Evolutionary conservation across 108 stramenopile genomes (phyloP), one percentile per base, ranked within the genome.

Genomic region (Conticribra weissflogii): DNA sequence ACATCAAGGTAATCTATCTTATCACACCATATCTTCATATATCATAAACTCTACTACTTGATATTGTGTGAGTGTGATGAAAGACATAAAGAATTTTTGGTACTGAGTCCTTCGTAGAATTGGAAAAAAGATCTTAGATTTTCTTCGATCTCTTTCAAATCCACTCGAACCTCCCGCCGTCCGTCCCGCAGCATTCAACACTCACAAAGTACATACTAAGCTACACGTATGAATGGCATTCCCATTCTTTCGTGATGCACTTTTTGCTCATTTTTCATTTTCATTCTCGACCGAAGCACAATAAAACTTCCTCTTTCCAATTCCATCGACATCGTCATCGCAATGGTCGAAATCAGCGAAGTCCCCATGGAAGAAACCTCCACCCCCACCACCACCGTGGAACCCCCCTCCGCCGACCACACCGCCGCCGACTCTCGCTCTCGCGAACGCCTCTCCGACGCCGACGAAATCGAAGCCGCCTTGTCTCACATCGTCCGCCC

Each of bases 381-480:
- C 5, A 28, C 49, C 47, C 12, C 64, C 48, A 44, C 61, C 3
- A 19, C 22, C 47, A n/a, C 70, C 45, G 21, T 29, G 50, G 29
- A 12, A 41, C 5, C 46, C 24, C 12, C 17, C 21, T 24, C 25
- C 25, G 41, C 21, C 12, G 3, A 27, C 16, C 53, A 32, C n/a
- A 34, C 3, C 27, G 63, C 33, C 30, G 72, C 63, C 63, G 54
- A 45, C 22, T 52, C 72, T 52, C 81, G 86, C 1, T 88, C 86
- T 2, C 72, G 88, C 71, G 86, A 90, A 66, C 85, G 92, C 28
- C 58, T 86, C 0, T 48, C 80, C 49, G 92, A 93, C 66, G 92
- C 89, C n/a, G 79, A 90, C 52, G 89, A 79, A 62, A 89, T 93
- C 61, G 92, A 93, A 64, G 19, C 64, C 14, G 74, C 78, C 9